Evolutionary conservation across 257 asterid genomes (phyloP).

Genomic region (Ajuga chamaepitys): DNA sequence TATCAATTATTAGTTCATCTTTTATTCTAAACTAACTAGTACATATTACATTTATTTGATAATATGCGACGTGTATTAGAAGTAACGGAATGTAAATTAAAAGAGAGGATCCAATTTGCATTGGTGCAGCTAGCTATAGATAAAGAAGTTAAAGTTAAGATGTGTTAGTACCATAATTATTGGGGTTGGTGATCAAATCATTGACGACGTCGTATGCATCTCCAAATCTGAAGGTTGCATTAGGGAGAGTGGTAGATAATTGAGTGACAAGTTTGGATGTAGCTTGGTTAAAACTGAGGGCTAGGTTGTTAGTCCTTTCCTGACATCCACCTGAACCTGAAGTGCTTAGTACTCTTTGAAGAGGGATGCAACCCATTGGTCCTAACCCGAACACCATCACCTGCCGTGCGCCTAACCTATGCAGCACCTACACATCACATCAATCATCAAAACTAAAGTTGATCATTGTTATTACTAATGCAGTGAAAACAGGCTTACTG

Average conservation of each 20-base stretch:
- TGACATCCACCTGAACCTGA: constrained; percentile 68
- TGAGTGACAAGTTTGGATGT: constrained; percentile 34
- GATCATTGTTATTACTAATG: background rate
- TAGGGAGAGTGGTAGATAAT: constrained; percentile 44
- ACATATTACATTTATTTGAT: too few species aligned
- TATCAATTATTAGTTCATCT: too few species aligned
- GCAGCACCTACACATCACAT: constrained; percentile 36
- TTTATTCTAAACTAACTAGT: too few species aligned
- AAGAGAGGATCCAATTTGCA: too few species aligned
- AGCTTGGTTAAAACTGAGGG: constrained; percentile 51
- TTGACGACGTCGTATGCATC: constrained; percentile 89
- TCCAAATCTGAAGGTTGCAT: constrained; percentile 63
- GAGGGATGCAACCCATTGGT: constrained; percentile 96
- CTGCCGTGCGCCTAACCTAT: constrained; percentile 61
- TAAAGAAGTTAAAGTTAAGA: too few species aligned
- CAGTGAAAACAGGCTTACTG: constrained; percentile 21
- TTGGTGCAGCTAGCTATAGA: too few species aligned
- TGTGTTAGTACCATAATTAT: constrained; percentile 43
- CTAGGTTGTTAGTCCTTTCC: constrained; percentile 63
- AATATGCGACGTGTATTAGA: too few species aligned
- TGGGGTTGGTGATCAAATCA: constrained; percentile 54
- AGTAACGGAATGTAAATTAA: too few species aligned
- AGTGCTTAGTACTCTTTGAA: constrained; percentile 66
- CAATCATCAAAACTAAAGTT: too few species aligned
- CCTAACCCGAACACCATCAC: constrained; percentile 85